Conservation (phyloP, 805 yeast species). For the Candida nemodendra region DNA sequence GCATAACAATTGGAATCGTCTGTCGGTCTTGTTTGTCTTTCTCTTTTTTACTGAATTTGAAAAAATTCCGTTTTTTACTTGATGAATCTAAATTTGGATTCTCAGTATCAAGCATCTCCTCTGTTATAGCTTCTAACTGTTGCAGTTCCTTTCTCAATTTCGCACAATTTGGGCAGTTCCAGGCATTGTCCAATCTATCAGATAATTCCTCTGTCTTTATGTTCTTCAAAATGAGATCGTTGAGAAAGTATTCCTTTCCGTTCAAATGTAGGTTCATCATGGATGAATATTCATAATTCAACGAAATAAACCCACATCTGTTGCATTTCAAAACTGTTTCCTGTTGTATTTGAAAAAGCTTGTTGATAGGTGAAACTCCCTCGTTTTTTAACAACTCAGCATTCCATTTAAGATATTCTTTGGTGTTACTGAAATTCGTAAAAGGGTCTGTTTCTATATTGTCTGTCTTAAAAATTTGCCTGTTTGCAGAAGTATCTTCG, state of each 20-base stretch:
- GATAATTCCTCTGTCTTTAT: conserved; percentile 61
- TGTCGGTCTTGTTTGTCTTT: conserved; percentile 11
- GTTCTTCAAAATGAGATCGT: conserved; percentile 63
- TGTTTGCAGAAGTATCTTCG: conserved; percentile 23
- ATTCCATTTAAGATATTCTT: conserved; percentile 65
- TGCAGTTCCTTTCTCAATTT: conserved; percentile 27
- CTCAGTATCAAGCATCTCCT: neutral
- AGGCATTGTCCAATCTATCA: conserved; percentile 68
- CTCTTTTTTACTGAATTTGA: conserved; percentile 16
- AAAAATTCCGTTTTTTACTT: conserved; percentile 33
- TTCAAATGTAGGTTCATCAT: conserved; percentile 32
- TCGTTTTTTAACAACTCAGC: conserved; percentile 47
- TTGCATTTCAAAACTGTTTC: conserved; percentile 63
- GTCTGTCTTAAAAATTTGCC: conserved; percentile 22
- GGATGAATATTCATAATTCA: conserved; percentile 44
- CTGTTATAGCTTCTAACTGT: conserved; percentile 14
- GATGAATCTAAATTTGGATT: conserved; percentile 16
- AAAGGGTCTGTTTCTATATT: conserved; percentile 28
- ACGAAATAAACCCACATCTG: conserved; percentile 60
- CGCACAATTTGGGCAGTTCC: conserved; percentile 78
- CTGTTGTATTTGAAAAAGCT: conserved; percentile 69
- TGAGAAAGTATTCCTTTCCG: conserved; percentile 34
- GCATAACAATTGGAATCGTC: conserved; percentile 1
- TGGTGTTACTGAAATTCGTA: conserved; percentile 24
- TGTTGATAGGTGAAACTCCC: conserved; percentile 67